Evolutionary conservation across 2,329 filamentous ascomycete species (phyloP), one percentile per base, ranked within the genome.

Genomic region (Sarocladium brachiariae): DNA sequence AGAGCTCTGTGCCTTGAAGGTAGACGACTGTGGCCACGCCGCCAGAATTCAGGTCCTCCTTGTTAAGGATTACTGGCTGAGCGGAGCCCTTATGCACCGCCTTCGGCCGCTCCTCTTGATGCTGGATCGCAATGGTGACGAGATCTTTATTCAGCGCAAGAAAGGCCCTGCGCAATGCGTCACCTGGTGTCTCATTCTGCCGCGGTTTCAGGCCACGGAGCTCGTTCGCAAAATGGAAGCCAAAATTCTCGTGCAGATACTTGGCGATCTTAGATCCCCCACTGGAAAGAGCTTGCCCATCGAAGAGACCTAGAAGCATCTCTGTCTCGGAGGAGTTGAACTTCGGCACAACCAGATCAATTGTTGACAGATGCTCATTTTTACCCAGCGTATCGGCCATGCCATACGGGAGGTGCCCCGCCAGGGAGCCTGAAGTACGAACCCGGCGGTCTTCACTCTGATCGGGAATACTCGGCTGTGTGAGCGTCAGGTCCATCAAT

Each of bases 401-500:
- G 54, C 93, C 93, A 61, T 99, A 99, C 1, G 89, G 86, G 67
- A 99, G 80, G 27, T 89, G 86, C 2, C 92, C 92, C 18, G 95
- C 91, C 51, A 92, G 71, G 1, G 92, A 96, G n/a, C 91, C 91
- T 24, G 93, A 95, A n/a, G 93, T 97, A 61, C 93, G 83, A 51
- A 99, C 89, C 75, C 93, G 87, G 53, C 91, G 83, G 65, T 99
- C 92, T 65, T 97, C 91, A 55, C 86, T 95, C 65, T 97, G 87
- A 61, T 99, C 93, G 0, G 93, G 93, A 46, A 97, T 91, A 43
- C 86, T 95, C 3, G 90, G 89, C 43, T 92, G 89, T 16, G 89
- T 96, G 55, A 97, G 79, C 0, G 93, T 99, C 24, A 99, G 93
- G 70, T 99, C 93, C 91, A 99, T 99, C 60, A 99, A 70, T 23